Percentiles rank a stretch among this genome's conserved stretches.
Conservation (phyloP, 2,329 filamentous ascomycete species). For the Colletotrichum sansevieriae region DNA sequence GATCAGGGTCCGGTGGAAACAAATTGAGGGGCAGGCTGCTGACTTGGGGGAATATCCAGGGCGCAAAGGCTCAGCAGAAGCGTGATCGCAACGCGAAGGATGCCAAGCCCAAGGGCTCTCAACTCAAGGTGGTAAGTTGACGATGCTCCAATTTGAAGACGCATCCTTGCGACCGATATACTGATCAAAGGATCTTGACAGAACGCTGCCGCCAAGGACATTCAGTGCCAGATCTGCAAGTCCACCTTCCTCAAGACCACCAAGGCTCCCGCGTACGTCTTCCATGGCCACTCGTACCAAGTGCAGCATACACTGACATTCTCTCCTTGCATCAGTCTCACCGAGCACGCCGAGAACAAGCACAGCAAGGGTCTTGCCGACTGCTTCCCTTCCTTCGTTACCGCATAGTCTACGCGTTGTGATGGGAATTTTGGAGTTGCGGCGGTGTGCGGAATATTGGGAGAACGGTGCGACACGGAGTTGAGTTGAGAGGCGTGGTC, state of each 20-base stretch:
- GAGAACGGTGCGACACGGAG: background rate
- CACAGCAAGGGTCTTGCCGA: conserved; percentile 79
- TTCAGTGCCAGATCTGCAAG: conserved; percentile 83
- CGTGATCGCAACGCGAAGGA: conserved; percentile 79
- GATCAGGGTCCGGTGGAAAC: conserved; percentile 41
- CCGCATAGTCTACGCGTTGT: conserved; percentile 17
- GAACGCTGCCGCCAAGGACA: conserved; percentile 81
- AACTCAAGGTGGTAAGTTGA: conserved; percentile 73
- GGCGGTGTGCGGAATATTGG: conserved; percentile 5
- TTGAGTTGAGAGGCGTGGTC: conserved; percentile 12
- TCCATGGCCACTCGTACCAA: background rate
- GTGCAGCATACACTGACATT: conserved; percentile 28
- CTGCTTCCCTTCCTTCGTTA: conserved; percentile 73
- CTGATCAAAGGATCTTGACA: conserved; percentile 48
- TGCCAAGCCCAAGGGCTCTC: conserved; percentile 68
- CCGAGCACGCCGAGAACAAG: conserved; percentile 81
- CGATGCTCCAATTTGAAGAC: background rate
- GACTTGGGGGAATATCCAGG: conserved; percentile 53
- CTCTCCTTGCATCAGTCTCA: conserved; percentile 61
- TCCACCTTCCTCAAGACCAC: conserved; percentile 84
- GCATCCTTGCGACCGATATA: background rate
- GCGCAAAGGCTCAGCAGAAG: conserved; percentile 78
- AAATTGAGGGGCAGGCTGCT: conserved; percentile 38
- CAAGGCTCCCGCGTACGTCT: conserved; percentile 75
- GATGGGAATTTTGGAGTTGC: background rate